Evolutionary conservation across 805 yeast genomes (phyloP).

Genomic region (Candida parachauliodes): DNA sequence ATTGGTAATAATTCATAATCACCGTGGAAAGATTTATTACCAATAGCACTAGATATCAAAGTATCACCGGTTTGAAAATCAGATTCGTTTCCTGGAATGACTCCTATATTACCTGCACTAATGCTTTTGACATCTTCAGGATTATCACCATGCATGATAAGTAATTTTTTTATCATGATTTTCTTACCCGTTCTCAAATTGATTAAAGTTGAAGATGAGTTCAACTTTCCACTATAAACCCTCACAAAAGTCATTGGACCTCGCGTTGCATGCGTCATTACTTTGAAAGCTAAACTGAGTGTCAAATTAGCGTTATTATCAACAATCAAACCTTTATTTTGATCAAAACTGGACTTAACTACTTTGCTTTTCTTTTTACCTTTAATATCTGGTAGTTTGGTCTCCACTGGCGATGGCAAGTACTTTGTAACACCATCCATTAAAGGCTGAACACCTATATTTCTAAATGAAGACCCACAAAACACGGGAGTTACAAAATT

Average conservation of each 20-base stretch:
- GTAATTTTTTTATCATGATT: slow-evolving; percentile 62
- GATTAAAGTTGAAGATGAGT: slow-evolving; percentile 55
- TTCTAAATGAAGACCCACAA: slow-evolving; percentile 90
- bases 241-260: slow-evolving; percentile 84
- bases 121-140: slow-evolving; percentile 68
- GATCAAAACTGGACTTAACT: slow-evolving; percentile 25
- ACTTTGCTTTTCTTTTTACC: slow-evolving; percentile 13
- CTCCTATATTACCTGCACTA: slow-evolving; percentile 85
- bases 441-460: slow-evolving; percentile 93
- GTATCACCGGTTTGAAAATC: slow-evolving; percentile 90
- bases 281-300: slow-evolving; percentile 87
- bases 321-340: slow-evolving; percentile 46
- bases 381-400: slow-evolving; percentile 51
- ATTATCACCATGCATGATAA: slow-evolving; percentile 84
- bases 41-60: slow-evolving; percentile 55
- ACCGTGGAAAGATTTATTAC: slow-evolving; percentile 44
- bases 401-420: slow-evolving; percentile 79
- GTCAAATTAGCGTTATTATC: slow-evolving; percentile 58
- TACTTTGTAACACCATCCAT: slow-evolving; percentile 77
- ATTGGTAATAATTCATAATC: slow-evolving; percentile 67
- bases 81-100: slow-evolving; percentile 66
- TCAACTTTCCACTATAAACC: slow-evolving; percentile 78
- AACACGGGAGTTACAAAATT: slow-evolving; percentile 69
- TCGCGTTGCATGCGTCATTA: slow-evolving; percentile 75
- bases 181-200: slow-evolving; percentile 70